phyloP scores from a whole-genome alignment of 2,329 filamentous ascomycete genomes.

The Fusarium euwallaceae region DNA sequence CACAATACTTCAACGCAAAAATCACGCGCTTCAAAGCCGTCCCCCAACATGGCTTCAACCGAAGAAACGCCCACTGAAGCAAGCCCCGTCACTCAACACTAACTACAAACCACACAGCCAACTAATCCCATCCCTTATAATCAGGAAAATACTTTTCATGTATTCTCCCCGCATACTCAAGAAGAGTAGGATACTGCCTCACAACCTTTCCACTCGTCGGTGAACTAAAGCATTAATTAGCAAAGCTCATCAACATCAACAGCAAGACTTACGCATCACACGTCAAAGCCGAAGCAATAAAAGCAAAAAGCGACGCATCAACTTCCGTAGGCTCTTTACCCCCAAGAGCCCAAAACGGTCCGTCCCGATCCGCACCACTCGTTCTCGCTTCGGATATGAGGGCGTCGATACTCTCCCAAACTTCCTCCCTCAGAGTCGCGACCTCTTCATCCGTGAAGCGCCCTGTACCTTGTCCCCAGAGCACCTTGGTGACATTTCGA shows the following conservation, averaged over 20 bases:
- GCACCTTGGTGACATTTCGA: constrained; percentile 55
- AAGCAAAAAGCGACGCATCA: constrained; percentile 70
- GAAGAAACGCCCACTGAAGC: not conserved
- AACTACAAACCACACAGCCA: not conserved
- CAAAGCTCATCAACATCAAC: not conserved
- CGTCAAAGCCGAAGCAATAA: constrained; percentile 65
- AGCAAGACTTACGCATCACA: constrained; percentile 63
- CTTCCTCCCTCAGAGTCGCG: constrained; percentile 58
- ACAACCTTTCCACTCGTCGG: constrained; percentile 62
- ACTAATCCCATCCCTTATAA: constrained; percentile 58
- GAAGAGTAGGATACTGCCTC: constrained; percentile 59
- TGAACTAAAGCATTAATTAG: constrained; percentile 50
- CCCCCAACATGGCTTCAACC: not conserved
- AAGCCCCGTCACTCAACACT: no score
- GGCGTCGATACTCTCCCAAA: constrained; percentile 66
- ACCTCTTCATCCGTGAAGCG: constrained; percentile 66
- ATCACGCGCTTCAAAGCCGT: not conserved
- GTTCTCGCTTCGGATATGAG: constrained; percentile 57
- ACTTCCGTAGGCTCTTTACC: constrained; percentile 67
- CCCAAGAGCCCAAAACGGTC: constrained; percentile 70
- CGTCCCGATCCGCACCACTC: constrained; percentile 14
- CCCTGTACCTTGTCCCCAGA: constrained; percentile 69
- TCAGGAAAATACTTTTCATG: constrained; percentile 70
- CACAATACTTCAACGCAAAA: not conserved
- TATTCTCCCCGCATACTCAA: constrained; percentile 70